phyloP scores from a whole-genome alignment of 2,329 filamentous ascomycete species.

The Venturia asperata region DNA sequence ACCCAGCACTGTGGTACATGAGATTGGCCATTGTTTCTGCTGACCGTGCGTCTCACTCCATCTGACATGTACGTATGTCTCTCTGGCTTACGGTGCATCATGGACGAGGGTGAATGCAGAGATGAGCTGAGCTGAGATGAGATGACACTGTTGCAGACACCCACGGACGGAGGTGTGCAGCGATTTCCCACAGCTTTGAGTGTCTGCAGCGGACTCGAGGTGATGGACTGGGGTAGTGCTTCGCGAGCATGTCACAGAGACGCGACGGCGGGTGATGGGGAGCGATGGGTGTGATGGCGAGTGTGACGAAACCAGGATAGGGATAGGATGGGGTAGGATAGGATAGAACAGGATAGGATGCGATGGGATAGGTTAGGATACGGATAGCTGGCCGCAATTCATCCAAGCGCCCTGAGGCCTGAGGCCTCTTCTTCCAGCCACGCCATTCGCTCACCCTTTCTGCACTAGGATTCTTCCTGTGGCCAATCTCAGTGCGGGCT shows the following conservation, averaged over 20 bases:
- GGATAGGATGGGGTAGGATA: no score
- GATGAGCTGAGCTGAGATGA: neutral
- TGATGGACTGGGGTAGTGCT: neutral
- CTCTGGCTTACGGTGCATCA: neutral
- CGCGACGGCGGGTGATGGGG: neutral
- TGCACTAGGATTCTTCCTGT: neutral
- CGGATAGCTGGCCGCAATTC: neutral
- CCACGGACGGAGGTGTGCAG: neutral
- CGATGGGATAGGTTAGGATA: no score
- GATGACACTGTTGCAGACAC: neutral
- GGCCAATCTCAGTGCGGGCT: neutral
- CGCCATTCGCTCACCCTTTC: neutral
- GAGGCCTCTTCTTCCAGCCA: neutral
- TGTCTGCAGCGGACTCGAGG: neutral
- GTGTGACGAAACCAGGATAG: conserved; percentile 1
- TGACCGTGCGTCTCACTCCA: neutral
- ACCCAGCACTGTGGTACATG: neutral
- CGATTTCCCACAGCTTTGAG: neutral
- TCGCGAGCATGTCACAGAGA: neutral
- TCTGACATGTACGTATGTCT: neutral
- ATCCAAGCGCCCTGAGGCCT: neutral
- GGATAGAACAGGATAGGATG: no score
- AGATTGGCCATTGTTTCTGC: neutral
- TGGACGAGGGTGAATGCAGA: neutral
- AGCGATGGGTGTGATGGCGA: neutral